Percentiles rank a stretch among this genome's conserved stretches.
Evolutionary conservation across 2,329 filamentous ascomycete species (phyloP).

Genomic region (Penicillium sp.): DNA sequence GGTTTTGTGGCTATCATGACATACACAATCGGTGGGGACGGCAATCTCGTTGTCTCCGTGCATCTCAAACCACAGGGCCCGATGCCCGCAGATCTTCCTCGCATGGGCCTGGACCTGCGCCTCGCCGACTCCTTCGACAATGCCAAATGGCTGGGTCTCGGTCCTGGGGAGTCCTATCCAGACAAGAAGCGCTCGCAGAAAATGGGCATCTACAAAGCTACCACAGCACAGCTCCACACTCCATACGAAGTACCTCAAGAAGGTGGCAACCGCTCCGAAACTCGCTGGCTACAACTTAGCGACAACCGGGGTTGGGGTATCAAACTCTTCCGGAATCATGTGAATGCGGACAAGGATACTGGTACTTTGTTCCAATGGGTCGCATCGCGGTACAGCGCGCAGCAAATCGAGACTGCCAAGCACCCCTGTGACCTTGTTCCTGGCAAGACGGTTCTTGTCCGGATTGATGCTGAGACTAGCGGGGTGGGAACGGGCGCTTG

Average conservation of each 20-base stretch:
- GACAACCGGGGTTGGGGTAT: neutral
- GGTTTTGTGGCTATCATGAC: neutral
- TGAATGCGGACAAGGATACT: slow-evolving; percentile 14
- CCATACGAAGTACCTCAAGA: slow-evolving; percentile 18
- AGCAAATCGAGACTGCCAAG: slow-evolving; percentile 19
- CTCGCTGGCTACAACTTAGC: neutral
- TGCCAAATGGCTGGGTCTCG: slow-evolving; percentile 27
- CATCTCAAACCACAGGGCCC: neutral
- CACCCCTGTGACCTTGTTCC: slow-evolving; percentile 22
- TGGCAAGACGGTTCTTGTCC: slow-evolving; percentile 14
- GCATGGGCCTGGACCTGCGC: neutral
- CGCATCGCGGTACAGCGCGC: slow-evolving; percentile 15
- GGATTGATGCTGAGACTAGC: slow-evolving; percentile 20
- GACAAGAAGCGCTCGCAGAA: slow-evolving; percentile 28
- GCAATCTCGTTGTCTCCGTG: neutral
- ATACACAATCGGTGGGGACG: neutral
- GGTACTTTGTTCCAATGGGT: slow-evolving; percentile 19
- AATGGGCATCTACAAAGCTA: slow-evolving; percentile 20
- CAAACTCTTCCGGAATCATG: neutral
- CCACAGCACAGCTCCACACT: slow-evolving; percentile 21
- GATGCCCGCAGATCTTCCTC: neutral
- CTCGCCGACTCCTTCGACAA: slow-evolving; percentile 15
- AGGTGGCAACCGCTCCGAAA: neutral
- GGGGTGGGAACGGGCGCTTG: slow-evolving; percentile 9
- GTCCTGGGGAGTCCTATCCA: slow-evolving; percentile 29